Conservation (phyloP, 2,329 filamentous ascomycete species). For the Ophiostoma sp. region DNA sequence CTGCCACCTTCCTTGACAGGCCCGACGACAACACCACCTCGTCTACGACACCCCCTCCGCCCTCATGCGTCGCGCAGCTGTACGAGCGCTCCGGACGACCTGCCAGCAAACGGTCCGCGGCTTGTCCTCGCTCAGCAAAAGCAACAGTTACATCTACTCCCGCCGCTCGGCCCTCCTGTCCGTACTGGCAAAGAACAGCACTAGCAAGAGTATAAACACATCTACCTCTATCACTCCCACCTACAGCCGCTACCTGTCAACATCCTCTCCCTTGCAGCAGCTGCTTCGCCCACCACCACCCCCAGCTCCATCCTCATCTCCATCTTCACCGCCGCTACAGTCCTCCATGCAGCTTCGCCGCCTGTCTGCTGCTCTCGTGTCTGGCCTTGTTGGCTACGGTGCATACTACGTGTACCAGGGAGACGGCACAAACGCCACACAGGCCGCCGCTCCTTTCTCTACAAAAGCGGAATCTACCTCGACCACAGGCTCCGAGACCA, state of each 20-base stretch:
- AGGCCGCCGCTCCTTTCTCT: conserved; percentile 18
- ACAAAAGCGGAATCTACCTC: conserved; percentile 19
- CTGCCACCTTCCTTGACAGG: background rate
- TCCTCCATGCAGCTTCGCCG: conserved; percentile 73
- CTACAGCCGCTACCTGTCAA: conserved; percentile 5
- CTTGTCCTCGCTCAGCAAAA: conserved; percentile 16
- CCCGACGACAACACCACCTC: background rate
- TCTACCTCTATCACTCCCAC: background rate
- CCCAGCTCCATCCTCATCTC: conserved; percentile 18
- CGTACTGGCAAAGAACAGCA: conserved; percentile 15
- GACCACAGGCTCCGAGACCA: conserved; percentile 24
- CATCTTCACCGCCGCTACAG: conserved; percentile 43
- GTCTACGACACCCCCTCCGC: conserved; percentile 2
- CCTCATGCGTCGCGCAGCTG: conserved; percentile 68
- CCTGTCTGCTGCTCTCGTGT: conserved; percentile 61
- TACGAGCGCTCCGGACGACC: conserved; percentile 63
- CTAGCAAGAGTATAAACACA: background rate
- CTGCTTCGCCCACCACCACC: conserved; percentile 20
- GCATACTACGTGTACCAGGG: conserved; percentile 69
- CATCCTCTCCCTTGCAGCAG: conserved; percentile 17
- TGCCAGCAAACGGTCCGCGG: conserved; percentile 58
- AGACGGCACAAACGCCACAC: conserved; percentile 21
- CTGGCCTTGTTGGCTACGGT: conserved; percentile 67
- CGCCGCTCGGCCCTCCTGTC: conserved; percentile 18
- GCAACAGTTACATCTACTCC: conserved; percentile 20